Evolutionary conservation across 2,329 filamentous ascomycete species (phyloP).

Genomic region (Chrysoporthe cubensis): DNA sequence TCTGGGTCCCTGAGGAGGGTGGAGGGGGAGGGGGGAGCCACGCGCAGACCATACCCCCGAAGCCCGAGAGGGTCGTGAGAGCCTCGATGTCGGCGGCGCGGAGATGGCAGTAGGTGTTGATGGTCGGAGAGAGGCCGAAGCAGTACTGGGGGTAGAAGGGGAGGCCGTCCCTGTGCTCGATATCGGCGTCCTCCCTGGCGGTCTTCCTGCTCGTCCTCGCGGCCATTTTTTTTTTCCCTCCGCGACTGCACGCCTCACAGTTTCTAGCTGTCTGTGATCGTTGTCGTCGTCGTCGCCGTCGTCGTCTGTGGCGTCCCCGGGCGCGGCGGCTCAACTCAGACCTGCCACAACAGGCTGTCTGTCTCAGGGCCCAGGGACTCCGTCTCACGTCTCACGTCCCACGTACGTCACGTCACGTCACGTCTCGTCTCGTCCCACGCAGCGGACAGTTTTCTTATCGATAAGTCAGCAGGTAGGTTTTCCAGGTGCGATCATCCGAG

Average conservation of each 20-base stretch:
- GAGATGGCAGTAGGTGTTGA: slow-evolving; percentile 63
- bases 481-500: neutral
- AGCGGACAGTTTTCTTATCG: neutral
- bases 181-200: neutral
- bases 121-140: slow-evolving; percentile 65
- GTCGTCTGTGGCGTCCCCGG: neutral
- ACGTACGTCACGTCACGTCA: neutral
- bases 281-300: neutral
- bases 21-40: neutral
- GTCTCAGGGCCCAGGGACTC: too few species aligned
- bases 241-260: neutral
- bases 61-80: slow-evolving; percentile 53
- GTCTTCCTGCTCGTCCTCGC: neutral
- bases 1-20: too few species aligned
- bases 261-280: too few species aligned
- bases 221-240: neutral
- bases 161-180: slow-evolving; percentile 16
- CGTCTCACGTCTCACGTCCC: too few species aligned
- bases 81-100: slow-evolving; percentile 53
- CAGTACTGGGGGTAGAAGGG: slow-evolving; percentile 64
- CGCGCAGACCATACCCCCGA: neutral
- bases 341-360: neutral
- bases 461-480: neutral
- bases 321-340: neutral
- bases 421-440: neutral